These are phyloP conservation scores for Solanum chmielewskii DNA, from an alignment of 257 asterid species.

Conservation along the genomic window DNA sequence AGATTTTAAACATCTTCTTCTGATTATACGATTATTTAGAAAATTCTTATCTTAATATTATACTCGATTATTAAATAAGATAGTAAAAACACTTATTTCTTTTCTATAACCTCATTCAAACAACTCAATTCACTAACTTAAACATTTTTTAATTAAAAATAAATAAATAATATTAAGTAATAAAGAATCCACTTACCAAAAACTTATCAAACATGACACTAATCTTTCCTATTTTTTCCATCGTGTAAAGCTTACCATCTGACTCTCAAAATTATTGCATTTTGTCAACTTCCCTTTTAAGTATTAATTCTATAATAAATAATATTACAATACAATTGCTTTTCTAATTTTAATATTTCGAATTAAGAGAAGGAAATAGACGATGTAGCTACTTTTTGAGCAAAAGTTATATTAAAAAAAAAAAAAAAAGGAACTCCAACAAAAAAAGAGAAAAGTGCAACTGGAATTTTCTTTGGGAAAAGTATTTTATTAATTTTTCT, in stretches of 20 bases:
- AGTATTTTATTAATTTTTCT: not conserved
- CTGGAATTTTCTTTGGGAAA: not conserved
- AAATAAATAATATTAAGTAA: not conserved
- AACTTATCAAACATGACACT: not conserved
- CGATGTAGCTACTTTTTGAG: not conserved
- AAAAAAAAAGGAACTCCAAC: not conserved
- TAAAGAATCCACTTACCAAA: not conserved
- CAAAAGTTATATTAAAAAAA: not conserved
- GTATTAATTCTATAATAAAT: not conserved
- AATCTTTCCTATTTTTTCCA: not conserved
- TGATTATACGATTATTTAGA: too few relatives aligned
- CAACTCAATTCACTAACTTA: not conserved
- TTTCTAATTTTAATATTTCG: not conserved
- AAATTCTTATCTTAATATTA: too few relatives aligned
- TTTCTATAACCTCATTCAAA: not conserved
- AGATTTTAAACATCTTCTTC: too few relatives aligned
- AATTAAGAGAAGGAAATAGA: not conserved
- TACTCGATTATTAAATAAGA: too few relatives aligned
- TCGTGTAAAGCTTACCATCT: not conserved
- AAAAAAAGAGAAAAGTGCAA: not conserved
- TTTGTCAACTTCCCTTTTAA: not conserved
- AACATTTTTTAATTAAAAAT: not conserved
- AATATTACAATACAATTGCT: not conserved
- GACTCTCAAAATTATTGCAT: not conserved
- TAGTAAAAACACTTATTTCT: not conserved